A percentile compares a stretch with the other conserved stretches of the same genome.
phyloP scores from a whole-genome alignment of 108 stramenopile genomes.

The Schizochytrium sp. region DNA sequence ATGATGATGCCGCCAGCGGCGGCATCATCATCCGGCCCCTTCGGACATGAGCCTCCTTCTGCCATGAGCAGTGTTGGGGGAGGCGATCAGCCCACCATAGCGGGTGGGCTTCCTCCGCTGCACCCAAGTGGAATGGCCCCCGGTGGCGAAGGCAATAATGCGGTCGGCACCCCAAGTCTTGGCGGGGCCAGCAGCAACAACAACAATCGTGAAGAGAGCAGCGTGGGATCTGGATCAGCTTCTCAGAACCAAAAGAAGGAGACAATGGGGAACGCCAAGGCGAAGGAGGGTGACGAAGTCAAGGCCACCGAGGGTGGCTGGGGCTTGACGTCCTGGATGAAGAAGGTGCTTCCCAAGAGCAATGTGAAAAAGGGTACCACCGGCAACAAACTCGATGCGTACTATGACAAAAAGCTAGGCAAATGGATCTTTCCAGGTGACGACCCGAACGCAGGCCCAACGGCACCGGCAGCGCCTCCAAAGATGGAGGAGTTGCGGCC shows the following conservation, averaged over 20 bases:
- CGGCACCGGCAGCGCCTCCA: neutral
- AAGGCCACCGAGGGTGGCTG: neutral
- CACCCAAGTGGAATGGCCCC: too few species aligned
- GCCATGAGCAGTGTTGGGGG: too few species aligned
- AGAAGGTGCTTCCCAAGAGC: neutral
- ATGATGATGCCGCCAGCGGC: neutral
- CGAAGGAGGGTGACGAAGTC: neutral
- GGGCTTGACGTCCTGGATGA: neutral
- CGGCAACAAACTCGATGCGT: neutral
- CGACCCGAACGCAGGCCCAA: neutral
- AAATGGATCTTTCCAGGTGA: neutral
- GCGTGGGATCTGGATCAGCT: too few species aligned
- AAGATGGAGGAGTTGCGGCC: neutral
- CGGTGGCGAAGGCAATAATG: too few species aligned
- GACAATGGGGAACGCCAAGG: neutral
- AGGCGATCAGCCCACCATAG: too few species aligned
- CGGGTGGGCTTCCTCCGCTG: too few species aligned
- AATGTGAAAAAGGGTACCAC: neutral
- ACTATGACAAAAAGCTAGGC: neutral
- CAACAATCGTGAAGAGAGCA: too few species aligned
- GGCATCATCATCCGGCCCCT: neutral
- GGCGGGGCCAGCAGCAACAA: too few species aligned
- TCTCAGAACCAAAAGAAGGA: neutral
- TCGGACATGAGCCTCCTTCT: too few species aligned
- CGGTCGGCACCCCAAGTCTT: too few species aligned